Conservation (phyloP, 2,329 filamentous ascomycete species). For the Chaetomium strumarium region DNA sequence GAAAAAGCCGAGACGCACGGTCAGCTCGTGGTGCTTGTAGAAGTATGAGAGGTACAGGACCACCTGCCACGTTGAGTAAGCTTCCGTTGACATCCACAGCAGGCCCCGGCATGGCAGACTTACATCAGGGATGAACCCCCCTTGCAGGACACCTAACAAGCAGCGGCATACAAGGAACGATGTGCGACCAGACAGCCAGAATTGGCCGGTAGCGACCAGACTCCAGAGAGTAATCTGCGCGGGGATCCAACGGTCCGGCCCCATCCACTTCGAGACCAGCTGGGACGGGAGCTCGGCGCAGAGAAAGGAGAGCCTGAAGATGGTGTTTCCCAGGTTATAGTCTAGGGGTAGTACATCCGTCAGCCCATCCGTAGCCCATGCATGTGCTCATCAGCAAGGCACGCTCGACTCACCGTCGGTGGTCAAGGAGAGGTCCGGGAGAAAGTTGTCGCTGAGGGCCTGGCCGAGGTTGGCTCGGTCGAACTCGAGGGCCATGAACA, state of each 20-base stretch:
- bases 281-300: slow-evolving; percentile 56
- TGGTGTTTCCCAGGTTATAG: slow-evolving; percentile 44
- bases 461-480: slow-evolving; percentile 43
- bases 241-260: slow-evolving; percentile 55
- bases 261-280: slow-evolving; percentile 52
- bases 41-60: slow-evolving; percentile 41
- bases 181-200: slow-evolving; percentile 33
- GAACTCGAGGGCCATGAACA: slow-evolving; percentile 47
- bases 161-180: slow-evolving; percentile 36
- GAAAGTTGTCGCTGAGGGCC: slow-evolving; percentile 43
- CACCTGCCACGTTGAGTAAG: slow-evolving; percentile 20
- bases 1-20: slow-evolving; percentile 36
- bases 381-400: background rate
- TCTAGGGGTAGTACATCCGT: slow-evolving; percentile 25
- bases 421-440: slow-evolving; percentile 37
- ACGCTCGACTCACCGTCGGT: slow-evolving; percentile 36
- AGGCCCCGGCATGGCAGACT: slow-evolving; percentile 2
- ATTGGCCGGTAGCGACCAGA: slow-evolving; percentile 45
- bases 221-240: slow-evolving; percentile 53
- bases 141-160: slow-evolving; percentile 39
- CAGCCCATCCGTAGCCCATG: background rate
- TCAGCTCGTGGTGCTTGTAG: slow-evolving; percentile 37
- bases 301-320: slow-evolving; percentile 46
- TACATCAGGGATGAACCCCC: slow-evolving; percentile 43
- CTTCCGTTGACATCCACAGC: background rate